Conservation (phyloP, 495 filamentous ascomycete genomes). For the Trichocladium uniseriatum region DNA sequence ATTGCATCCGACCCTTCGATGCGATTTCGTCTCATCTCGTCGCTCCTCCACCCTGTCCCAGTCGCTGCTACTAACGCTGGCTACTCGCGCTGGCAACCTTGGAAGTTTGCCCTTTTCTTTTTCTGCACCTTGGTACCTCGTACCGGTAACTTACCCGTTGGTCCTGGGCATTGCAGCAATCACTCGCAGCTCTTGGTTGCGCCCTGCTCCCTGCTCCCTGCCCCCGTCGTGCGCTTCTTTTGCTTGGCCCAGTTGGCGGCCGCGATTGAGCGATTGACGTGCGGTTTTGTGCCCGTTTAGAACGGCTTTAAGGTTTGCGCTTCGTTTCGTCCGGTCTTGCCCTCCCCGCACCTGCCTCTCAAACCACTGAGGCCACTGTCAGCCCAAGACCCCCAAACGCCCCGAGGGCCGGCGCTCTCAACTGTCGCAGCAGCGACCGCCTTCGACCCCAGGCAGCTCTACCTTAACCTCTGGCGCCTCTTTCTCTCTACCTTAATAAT, state of each 20-base stretch:
- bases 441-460: not conserved
- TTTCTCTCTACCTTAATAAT: not conserved
- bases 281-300: not conserved
- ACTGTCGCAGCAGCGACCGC: not conserved
- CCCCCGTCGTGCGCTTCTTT: not conserved
- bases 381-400: not conserved
- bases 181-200: not conserved
- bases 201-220: not conserved
- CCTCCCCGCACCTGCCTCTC: not conserved
- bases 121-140: not conserved
- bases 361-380: not conserved
- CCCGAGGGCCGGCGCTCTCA: not conserved
- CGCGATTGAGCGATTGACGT: not conserved
- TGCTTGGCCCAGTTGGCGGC: not conserved
- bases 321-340: not conserved
- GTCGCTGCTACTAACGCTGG: conserved; percentile 1
- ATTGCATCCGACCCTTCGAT: conserved; percentile 3
- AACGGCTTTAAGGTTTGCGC: not conserved
- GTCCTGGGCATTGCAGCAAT: not conserved
- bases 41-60: not conserved
- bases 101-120: too few relatives aligned
- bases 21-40: conserved; percentile 14
- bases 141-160: not conserved
- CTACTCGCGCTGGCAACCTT: conserved; percentile 1
- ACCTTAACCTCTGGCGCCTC: not conserved